Conservation (phyloP, 768 basidiomycete species). For the Gyrodon lividus region DNA sequence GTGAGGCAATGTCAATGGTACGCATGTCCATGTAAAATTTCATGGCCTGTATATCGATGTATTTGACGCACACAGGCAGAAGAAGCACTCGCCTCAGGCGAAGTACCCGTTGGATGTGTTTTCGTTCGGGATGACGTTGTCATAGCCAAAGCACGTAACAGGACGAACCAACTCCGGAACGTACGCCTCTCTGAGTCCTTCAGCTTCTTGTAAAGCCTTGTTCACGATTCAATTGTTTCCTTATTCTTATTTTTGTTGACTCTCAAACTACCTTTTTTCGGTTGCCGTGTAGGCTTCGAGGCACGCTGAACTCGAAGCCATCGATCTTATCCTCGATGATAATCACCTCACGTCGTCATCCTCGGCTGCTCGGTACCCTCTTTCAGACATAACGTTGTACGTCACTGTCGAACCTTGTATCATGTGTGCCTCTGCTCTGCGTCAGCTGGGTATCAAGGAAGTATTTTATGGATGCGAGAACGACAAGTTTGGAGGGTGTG, state of each 20-base stretch:
- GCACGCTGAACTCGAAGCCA: slow-evolving; percentile 96
- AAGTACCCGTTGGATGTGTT: slow-evolving; percentile 97
- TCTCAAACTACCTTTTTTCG: not conserved
- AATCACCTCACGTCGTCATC: slow-evolving; percentile 50
- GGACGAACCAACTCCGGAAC: slow-evolving; percentile 93
- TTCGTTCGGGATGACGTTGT: slow-evolving; percentile 78
- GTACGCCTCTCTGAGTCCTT: slow-evolving; percentile 41
- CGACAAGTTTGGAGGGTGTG: slow-evolving; percentile 95
- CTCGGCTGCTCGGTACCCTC: slow-evolving; percentile 49
- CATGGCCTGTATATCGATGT: no score
- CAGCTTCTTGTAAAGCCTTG: not conserved
- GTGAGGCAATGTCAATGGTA: slow-evolving; percentile 81
- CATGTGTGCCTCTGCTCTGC: slow-evolving; percentile 96
- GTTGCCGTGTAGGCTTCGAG: slow-evolving; percentile 72
- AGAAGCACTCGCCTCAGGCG: slow-evolving; percentile 79
- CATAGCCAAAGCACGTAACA: slow-evolving; percentile 86
- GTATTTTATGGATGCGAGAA: slow-evolving; percentile 95
- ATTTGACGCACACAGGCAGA: slow-evolving; percentile 55
- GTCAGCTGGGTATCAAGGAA: slow-evolving; percentile 87
- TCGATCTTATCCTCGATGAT: slow-evolving; percentile 80
- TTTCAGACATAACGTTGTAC: slow-evolving; percentile 82
- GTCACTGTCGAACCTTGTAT: slow-evolving; percentile 99
- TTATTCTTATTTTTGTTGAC: not conserved
- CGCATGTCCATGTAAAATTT: slow-evolving; percentile 9
- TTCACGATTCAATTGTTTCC: not conserved